Conservation (phyloP, 345 rosid genomes). For the Eucalyptus guilfoylei region DNA sequence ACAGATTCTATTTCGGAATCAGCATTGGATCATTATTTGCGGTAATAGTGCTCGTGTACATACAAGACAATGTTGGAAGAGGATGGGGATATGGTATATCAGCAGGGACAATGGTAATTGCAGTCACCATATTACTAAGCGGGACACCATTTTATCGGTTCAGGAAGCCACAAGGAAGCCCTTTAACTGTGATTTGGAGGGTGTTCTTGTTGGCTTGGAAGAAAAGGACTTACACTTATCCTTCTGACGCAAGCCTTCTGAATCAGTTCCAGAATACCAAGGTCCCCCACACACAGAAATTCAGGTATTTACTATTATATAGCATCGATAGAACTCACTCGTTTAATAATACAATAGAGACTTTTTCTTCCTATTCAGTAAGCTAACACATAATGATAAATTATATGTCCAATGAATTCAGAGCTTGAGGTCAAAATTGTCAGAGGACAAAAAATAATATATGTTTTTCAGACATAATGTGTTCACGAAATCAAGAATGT, state of each 20-base stretch:
- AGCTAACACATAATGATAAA: not conserved
- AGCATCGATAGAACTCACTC: not conserved
- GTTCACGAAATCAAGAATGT: not conserved
- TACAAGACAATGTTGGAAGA: slow-evolving; percentile 87
- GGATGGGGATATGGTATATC: slow-evolving; percentile 93
- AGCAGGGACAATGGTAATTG: slow-evolving; percentile 70
- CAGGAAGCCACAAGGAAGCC: slow-evolving; percentile 77
- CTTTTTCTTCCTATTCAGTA: not conserved
- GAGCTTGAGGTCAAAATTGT: not conserved
- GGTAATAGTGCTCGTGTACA: slow-evolving; percentile 59
- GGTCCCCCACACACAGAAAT: slow-evolving; percentile 46
- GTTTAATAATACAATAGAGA: not conserved
- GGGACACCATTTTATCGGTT: slow-evolving; percentile 64
- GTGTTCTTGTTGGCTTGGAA: slow-evolving; percentile 67
- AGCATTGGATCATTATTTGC: slow-evolving; percentile 82
- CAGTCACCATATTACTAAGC: slow-evolving; percentile 35
- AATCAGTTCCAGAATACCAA: slow-evolving; percentile 44
- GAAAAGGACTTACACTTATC: slow-evolving; percentile 43
- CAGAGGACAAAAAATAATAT: not conserved
- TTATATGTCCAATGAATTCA: not conserved
- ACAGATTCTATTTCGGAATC: slow-evolving; percentile 54
- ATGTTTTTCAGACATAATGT: not conserved
- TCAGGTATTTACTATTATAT: slow-evolving; percentile 18
- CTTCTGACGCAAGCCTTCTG: slow-evolving; percentile 43
- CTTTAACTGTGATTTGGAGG: slow-evolving; percentile 73